Conservation (phyloP, 306 rosid genomes). For the Erythrophleum fordii region DNA sequence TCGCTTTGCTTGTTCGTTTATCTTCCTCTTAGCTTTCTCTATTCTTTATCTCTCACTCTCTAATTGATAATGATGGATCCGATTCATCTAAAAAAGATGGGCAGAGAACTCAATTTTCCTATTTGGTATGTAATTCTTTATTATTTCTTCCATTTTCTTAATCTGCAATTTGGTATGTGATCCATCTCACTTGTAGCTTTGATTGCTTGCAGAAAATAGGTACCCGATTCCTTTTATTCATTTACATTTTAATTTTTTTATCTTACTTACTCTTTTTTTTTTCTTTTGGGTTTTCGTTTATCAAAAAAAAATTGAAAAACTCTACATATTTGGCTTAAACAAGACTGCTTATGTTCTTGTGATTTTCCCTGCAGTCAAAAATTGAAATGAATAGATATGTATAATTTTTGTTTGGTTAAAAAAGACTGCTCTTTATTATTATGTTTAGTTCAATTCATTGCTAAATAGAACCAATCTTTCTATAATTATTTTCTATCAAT, state of each 20-base stretch:
- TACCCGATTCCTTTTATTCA: neutral
- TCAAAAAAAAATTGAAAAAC: neutral
- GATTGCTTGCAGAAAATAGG: neutral
- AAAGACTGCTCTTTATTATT: neutral
- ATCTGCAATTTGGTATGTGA: neutral
- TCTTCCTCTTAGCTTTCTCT: neutral
- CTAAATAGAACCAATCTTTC: neutral
- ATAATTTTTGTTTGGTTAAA: too few species aligned
- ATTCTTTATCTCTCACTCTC: neutral
- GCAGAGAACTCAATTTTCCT: slow-evolving; percentile 88
- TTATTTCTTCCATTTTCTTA: neutral
- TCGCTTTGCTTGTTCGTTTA: neutral
- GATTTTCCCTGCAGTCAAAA: too few species aligned
- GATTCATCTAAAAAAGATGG: slow-evolving; percentile 76
- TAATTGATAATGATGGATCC: slow-evolving; percentile 49
- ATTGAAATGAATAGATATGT: too few species aligned
- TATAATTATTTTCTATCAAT: neutral
- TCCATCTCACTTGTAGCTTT: neutral
- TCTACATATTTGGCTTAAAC: neutral
- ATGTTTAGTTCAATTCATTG: neutral
- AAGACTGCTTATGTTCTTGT: too few species aligned
- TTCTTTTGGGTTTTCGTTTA: neutral
- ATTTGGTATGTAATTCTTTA: slow-evolving; percentile 63
- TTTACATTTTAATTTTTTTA: neutral
- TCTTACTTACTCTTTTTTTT: too few species aligned